phyloP scores from a whole-genome alignment of 129 eudicot genomes.

The Pulicaria dysenterica region DNA sequence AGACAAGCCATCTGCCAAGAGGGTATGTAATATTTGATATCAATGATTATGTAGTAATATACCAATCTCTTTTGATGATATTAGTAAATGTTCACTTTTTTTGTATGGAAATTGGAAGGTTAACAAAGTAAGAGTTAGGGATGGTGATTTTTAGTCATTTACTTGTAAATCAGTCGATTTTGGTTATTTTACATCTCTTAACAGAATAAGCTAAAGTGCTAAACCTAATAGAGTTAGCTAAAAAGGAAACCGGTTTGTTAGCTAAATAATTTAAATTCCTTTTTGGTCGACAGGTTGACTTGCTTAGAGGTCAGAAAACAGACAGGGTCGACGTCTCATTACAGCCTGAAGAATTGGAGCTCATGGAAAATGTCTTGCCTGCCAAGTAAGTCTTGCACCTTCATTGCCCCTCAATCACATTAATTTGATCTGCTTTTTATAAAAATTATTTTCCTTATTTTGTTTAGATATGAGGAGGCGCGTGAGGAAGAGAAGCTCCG shows the following conservation, averaged over 20 bases:
- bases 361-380: slow-evolving; percentile 84
- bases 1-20: slow-evolving; percentile 87
- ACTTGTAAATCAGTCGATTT: too few species aligned
- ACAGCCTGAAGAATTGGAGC: slow-evolving; percentile 91
- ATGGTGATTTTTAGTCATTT: too few species aligned
- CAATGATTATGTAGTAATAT: background rate
- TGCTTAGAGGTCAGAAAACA: slow-evolving; percentile 89
- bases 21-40: slow-evolving; percentile 49
- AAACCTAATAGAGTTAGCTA: too few species aligned
- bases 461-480: slow-evolving; percentile 49
- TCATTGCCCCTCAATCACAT: background rate
- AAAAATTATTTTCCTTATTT: background rate
- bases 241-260: too few species aligned
- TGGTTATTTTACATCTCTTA: too few species aligned
- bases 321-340: slow-evolving; percentile 90
- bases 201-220: too few species aligned
- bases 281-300: slow-evolving; percentile 71
- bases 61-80: background rate
- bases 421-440: background rate
- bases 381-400: slow-evolving; percentile 67
- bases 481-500: slow-evolving; percentile 94
- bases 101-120: too few species aligned
- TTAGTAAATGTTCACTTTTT: background rate
- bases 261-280: background rate
- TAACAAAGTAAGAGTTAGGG: too few species aligned